Conservation (phyloP, 2,329 filamentous ascomycete genomes). For the Fusarium begoniae region DNA sequence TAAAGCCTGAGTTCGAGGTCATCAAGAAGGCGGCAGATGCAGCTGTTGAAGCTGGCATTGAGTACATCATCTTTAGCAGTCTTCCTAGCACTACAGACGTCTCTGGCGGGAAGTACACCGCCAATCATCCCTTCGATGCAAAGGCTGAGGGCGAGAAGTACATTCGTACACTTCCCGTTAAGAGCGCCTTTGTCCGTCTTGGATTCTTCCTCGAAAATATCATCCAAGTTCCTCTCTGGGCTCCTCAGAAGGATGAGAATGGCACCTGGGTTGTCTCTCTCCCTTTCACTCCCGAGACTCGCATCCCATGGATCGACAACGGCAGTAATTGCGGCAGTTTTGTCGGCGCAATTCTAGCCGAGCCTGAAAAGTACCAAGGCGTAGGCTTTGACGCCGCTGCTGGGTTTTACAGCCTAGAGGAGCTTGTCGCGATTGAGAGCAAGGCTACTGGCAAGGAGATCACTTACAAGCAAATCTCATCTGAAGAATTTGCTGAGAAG, state of each 20-base stretch:
- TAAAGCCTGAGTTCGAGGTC: slow-evolving; percentile 49
- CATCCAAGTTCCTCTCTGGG: slow-evolving; percentile 40
- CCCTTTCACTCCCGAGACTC: slow-evolving; percentile 33
- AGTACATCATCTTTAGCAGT: slow-evolving; percentile 54
- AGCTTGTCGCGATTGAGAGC: slow-evolving; percentile 52
- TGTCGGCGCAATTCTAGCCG: slow-evolving; percentile 51
- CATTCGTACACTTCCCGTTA: slow-evolving; percentile 57
- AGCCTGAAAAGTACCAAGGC: slow-evolving; percentile 55
- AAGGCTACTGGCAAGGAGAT: slow-evolving; percentile 52
- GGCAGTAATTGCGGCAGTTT: slow-evolving; percentile 56
- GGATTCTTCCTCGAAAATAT: slow-evolving; percentile 56
- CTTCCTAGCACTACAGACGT: slow-evolving; percentile 47
- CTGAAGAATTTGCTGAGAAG: slow-evolving; percentile 27
- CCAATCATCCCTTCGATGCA: slow-evolving; percentile 57
- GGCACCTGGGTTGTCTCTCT: slow-evolving; percentile 42
- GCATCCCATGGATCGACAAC: slow-evolving; percentile 56
- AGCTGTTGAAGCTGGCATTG: slow-evolving; percentile 48
- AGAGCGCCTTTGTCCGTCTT: slow-evolving; percentile 53
- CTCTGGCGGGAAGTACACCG: slow-evolving; percentile 47
- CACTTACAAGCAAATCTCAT: slow-evolving; percentile 30
- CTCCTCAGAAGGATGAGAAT: slow-evolving; percentile 44
- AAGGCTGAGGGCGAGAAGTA: slow-evolving; percentile 63
- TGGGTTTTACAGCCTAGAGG: slow-evolving; percentile 48
- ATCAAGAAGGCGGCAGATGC: slow-evolving; percentile 53
- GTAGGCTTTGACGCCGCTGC: slow-evolving; percentile 56